A percentile compares a stretch with the other conserved stretches of the same genome.
These are phyloP conservation scores for Trichoderma brevicompactum DNA, from an alignment of 2,329 filamentous ascomycete genomes.

Conservation along the genomic window DNA sequence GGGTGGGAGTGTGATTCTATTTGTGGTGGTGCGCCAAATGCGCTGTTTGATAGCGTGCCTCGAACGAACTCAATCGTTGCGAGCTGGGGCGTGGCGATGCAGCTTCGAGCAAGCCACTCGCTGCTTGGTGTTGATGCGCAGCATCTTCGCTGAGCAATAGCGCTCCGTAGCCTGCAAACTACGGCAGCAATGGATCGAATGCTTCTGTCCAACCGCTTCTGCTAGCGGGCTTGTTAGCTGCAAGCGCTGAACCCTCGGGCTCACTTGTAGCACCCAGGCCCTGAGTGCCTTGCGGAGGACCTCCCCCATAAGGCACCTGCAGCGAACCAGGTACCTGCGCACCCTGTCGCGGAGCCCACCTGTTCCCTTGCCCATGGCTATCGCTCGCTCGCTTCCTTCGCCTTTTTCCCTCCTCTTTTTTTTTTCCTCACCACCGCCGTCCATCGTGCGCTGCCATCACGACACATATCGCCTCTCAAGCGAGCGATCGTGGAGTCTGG, in stretches of 20 bases:
- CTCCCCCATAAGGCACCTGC: too few species aligned
- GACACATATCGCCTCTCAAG: constrained; percentile 24
- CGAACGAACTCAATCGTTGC: too few species aligned
- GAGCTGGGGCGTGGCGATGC: too few species aligned
- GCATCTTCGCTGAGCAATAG: not conserved
- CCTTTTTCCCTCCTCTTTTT: constrained; percentile 30
- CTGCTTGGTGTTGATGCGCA: not conserved
- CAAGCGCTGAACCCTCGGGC: too few species aligned
- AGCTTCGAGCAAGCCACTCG: not conserved
- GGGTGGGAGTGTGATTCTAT: not conserved
- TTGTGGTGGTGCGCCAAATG: too few species aligned
- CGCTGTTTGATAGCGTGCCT: too few species aligned
- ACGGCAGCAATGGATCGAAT: too few species aligned
- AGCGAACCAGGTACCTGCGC: not conserved
- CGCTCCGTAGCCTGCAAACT: too few species aligned
- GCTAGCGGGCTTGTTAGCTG: too few species aligned
- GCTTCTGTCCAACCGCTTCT: too few species aligned
- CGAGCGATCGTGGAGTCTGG: constrained; percentile 23
- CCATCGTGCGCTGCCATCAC: constrained; percentile 16
- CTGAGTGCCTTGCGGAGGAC: too few species aligned
- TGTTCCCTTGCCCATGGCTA: not conserved
- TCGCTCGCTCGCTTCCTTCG: constrained; percentile 22
- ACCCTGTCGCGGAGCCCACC: not conserved
- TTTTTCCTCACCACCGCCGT: constrained; percentile 25
- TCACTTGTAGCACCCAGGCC: too few species aligned